phyloP scores from a whole-genome alignment of 768 basidiomycete genomes.

The Hygrocybe punicea region DNA sequence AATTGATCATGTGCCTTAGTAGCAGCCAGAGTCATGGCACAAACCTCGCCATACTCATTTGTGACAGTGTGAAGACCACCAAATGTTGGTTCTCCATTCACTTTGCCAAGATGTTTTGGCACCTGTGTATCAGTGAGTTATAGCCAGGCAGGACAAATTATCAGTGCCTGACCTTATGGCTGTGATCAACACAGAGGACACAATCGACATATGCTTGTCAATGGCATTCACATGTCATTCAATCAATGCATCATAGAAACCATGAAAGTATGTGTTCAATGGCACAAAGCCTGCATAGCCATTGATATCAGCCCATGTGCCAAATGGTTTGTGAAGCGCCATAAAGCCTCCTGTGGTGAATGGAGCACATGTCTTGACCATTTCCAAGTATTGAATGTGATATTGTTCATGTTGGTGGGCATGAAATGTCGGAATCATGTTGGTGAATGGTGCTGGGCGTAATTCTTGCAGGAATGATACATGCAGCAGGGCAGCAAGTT shows the following conservation, averaged over 20 bases:
- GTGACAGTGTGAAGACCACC: slow-evolving; percentile 23
- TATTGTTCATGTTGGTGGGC: no score
- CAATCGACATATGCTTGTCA: slow-evolving; percentile 27
- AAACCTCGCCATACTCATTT: slow-evolving; percentile 28
- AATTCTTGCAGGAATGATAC: no score
- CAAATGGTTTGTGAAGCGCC: no score
- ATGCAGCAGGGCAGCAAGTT: no score
- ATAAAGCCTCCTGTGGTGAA: no score
- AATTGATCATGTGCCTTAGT: slow-evolving; percentile 35
- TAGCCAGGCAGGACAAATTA: background rate
- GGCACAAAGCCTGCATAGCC: slow-evolving; percentile 25
- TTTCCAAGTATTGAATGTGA: no score
- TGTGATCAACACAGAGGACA: slow-evolving; percentile 23
- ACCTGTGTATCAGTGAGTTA: slow-evolving; percentile 14
- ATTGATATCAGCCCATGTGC: no score
- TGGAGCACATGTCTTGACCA: no score
- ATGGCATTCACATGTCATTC: slow-evolving; percentile 15
- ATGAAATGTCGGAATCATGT: no score
- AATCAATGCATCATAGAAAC: slow-evolving; percentile 27
- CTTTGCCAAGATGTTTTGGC: slow-evolving; percentile 24
- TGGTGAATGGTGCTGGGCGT: no score
- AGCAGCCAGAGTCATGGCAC: slow-evolving; percentile 20
- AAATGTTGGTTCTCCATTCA: slow-evolving; percentile 26
- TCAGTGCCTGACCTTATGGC: slow-evolving; percentile 21
- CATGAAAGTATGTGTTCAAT: slow-evolving; percentile 16